Percentiles rank a stretch among this genome's conserved stretches.
These are phyloP conservation scores for Baorangia bicolor DNA, from an alignment of 768 basidiomycete species.

Conservation along the genomic window DNA sequence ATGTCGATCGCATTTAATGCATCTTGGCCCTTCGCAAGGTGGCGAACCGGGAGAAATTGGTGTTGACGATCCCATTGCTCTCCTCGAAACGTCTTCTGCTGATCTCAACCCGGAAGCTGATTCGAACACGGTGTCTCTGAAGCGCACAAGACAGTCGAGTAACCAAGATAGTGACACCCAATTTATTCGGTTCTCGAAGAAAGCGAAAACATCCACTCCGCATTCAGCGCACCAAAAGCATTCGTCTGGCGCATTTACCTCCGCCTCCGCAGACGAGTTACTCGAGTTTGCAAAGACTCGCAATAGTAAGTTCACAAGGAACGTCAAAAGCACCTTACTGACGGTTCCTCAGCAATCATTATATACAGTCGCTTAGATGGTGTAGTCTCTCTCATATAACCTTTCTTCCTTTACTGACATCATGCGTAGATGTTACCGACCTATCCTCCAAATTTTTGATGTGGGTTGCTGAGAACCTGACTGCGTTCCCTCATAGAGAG, in stretches of 20 bases:
- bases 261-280: conserved; percentile 7
- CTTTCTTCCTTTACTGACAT: not conserved
- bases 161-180: not conserved
- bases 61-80: conserved; percentile 23
- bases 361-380: conserved; percentile 21
- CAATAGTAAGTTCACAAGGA: conserved; percentile 18
- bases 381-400: not conserved
- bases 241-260: not conserved
- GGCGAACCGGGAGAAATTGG: conserved; percentile 29
- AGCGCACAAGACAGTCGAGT: conserved; percentile 12
- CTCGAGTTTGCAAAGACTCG: conserved; percentile 20
- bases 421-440: conserved; percentile 15
- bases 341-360: conserved; percentile 18
- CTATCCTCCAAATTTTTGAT: conserved; percentile 19
- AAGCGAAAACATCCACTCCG: not conserved
- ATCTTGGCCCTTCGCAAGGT: not conserved
- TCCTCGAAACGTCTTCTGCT: conserved; percentile 15
- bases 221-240: not conserved
- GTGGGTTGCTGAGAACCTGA: conserved; percentile 11
- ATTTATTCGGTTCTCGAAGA: conserved; percentile 11
- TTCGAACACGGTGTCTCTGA: conserved; percentile 11
- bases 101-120: conserved; percentile 4
- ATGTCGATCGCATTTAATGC: not conserved
- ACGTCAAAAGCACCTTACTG: not conserved
- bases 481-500: not conserved